Percentiles rank a stretch among this genome's conserved stretches.
Evolutionary conservation across 306 rosid species (phyloP).

Genomic region (Quercus berberidifolia): DNA sequence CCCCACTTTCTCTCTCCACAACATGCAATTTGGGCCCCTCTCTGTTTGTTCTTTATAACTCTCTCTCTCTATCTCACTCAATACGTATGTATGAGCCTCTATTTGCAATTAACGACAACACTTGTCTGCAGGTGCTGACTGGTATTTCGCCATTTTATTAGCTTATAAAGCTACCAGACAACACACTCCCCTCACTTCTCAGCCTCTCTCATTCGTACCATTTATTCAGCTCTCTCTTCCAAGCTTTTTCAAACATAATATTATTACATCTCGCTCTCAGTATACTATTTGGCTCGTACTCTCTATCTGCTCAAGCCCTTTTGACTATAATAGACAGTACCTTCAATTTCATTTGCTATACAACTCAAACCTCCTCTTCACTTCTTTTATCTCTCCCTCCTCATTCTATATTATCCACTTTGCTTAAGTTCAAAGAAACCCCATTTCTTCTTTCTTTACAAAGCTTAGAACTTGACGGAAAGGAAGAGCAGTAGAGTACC

Average conservation of each 20-base stretch:
- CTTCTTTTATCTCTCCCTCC: neutral
- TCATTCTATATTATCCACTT: neutral
- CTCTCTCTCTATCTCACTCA: neutral
- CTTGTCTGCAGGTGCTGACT: conserved; percentile 85
- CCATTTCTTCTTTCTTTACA: neutral
- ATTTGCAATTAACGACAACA: conserved; percentile 68
- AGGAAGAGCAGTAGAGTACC: neutral
- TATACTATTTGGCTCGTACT: conserved; percentile 14
- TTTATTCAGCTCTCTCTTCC: conserved; percentile 17
- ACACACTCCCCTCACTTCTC: conserved; percentile 29
- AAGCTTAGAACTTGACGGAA: neutral
- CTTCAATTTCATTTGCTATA: neutral
- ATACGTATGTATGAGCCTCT: conserved; percentile 24
- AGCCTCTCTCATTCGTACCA: conserved; percentile 19
- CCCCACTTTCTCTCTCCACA: conserved; percentile 29
- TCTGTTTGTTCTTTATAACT: neutral
- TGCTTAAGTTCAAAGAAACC: neutral
- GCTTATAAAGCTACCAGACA: conserved; percentile 59
- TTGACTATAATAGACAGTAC: neutral
- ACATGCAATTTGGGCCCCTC: conserved; percentile 43
- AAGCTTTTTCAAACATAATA: conserved; percentile 39
- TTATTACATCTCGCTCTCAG: conserved; percentile 23
- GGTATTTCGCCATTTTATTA: conserved; percentile 60
- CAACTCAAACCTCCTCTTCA: neutral
- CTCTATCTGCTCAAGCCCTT: neutral